Percentiles rank a stretch among this genome's conserved stretches.
Evolutionary conservation across 1,139 yeast genomes (phyloP).

Genomic region (Suhomyces atakaporum): DNA sequence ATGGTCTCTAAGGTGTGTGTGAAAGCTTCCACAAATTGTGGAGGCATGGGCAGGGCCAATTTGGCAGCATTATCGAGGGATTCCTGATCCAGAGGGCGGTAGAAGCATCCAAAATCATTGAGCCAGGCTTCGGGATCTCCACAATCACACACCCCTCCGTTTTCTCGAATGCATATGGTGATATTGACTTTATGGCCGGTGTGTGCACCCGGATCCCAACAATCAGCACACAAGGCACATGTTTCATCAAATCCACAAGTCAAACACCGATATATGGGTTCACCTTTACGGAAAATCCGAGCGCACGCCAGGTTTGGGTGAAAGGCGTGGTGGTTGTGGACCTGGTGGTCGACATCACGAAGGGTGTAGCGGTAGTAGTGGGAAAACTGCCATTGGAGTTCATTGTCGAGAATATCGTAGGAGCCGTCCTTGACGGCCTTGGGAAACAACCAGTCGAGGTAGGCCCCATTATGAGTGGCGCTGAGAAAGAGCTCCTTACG

Average conservation of each 20-base stretch:
- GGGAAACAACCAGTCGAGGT: slow-evolving; percentile 54
- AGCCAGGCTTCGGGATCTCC: slow-evolving; percentile 67
- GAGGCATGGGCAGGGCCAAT: slow-evolving; percentile 30
- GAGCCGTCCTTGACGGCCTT: slow-evolving; percentile 26
- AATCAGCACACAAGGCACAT: slow-evolving; percentile 79
- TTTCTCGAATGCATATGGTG: slow-evolving; percentile 73
- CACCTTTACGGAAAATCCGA: slow-evolving; percentile 75
- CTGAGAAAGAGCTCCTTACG: slow-evolving; percentile 54
- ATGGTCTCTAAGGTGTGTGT: slow-evolving; percentile 52
- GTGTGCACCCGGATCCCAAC: slow-evolving; percentile 74
- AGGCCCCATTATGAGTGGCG: slow-evolving; percentile 52
- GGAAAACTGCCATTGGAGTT: slow-evolving; percentile 40
- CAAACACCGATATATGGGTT: slow-evolving; percentile 79
- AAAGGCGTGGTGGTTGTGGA: slow-evolving; percentile 42
- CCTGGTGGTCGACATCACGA: slow-evolving; percentile 24
- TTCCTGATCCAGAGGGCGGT: slow-evolving; percentile 12
- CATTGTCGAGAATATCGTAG: slow-evolving; percentile 29
- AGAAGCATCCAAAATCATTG: slow-evolving; percentile 35
- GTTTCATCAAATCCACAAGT: slow-evolving; percentile 88
- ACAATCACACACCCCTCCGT: slow-evolving; percentile 82
- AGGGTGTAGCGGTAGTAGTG: slow-evolving; percentile 30
- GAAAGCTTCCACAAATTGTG: slow-evolving; percentile 35
- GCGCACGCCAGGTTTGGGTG: slow-evolving; percentile 80
- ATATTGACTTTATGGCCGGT: slow-evolving; percentile 74
- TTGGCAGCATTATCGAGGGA: slow-evolving; percentile 2